These are phyloP conservation scores for Lichtheimia hyalospora DNA, from an alignment of 371 early-diverging fungal species.

Conservation along the genomic window DNA sequence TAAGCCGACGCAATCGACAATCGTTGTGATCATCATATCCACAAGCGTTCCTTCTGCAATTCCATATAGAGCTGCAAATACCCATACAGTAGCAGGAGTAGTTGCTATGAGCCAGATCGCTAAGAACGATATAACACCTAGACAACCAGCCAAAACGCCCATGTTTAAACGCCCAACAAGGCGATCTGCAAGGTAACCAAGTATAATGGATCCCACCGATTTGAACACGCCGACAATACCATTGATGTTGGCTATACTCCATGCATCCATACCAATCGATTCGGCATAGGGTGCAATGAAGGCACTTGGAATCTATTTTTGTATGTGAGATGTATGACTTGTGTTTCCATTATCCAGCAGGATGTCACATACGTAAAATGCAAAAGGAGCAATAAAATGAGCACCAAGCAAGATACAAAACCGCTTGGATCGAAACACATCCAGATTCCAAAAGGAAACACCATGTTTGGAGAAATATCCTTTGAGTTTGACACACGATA, in stretches of 20 bases:
- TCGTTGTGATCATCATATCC: constrained; percentile 48
- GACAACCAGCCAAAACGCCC: constrained; percentile 39
- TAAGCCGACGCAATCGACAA: constrained; percentile 52
- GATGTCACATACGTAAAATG: constrained; percentile 18
- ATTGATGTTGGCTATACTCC: constrained; percentile 34
- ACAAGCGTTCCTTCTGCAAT: constrained; percentile 56
- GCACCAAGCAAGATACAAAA: constrained; percentile 23
- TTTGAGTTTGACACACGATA: constrained; percentile 6
- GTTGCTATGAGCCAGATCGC: constrained; percentile 44
- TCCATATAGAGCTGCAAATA: constrained; percentile 48
- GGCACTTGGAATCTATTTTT: constrained; percentile 7
- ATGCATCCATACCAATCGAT: constrained; percentile 27
- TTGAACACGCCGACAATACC: constrained; percentile 50
- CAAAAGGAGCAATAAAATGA: constrained; percentile 38
- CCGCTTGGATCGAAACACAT: constrained; percentile 21
- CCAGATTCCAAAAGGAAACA: constrained; percentile 32
- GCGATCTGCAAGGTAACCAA: constrained; percentile 49
- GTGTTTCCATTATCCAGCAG: not conserved
- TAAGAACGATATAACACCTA: constrained; percentile 39
- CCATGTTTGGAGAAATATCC: constrained; percentile 17
- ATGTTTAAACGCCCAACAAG: constrained; percentile 58
- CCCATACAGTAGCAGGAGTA: constrained; percentile 34
- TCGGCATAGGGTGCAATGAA: constrained; percentile 27
- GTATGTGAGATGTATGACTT: no score
- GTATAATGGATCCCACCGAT: constrained; percentile 39